These are phyloP conservation scores for Alternaria solani DNA, from an alignment of 2,329 filamentous ascomycete species.

Conservation along the genomic window DNA sequence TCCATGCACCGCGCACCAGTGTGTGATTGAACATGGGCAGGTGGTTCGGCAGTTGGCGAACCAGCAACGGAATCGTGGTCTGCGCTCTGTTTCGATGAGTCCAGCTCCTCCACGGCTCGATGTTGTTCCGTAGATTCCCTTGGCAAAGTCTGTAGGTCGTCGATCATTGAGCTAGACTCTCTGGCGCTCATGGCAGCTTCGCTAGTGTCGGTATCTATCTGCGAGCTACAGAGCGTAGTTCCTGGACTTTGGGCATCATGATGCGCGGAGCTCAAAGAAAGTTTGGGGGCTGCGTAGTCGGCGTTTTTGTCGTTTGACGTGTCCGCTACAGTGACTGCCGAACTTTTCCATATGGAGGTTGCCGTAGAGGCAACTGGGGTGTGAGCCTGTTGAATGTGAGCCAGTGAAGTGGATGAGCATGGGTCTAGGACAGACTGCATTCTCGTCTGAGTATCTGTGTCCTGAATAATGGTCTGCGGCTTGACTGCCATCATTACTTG, in stretches of 20 bases:
- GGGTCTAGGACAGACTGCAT: slow-evolving; percentile 19
- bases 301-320: neutral
- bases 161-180: neutral
- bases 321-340: neutral
- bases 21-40: neutral
- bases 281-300: neutral
- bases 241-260: neutral
- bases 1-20: neutral
- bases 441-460: neutral
- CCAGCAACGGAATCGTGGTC: neutral
- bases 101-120: neutral
- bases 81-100: neutral
- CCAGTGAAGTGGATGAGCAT: neutral
- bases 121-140: neutral
- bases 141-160: neutral
- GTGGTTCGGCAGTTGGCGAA: neutral
- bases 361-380: neutral
- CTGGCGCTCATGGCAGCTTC: neutral
- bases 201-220: neutral
- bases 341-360: neutral
- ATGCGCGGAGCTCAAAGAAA: neutral
- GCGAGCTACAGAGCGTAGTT: neutral
- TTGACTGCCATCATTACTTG: neutral
- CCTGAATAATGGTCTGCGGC: neutral
- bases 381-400: slow-evolving; percentile 16